Conservation (phyloP, 1,284 basidiomycete genomes). For the Erythrobasidium hasegawianum region DNA sequence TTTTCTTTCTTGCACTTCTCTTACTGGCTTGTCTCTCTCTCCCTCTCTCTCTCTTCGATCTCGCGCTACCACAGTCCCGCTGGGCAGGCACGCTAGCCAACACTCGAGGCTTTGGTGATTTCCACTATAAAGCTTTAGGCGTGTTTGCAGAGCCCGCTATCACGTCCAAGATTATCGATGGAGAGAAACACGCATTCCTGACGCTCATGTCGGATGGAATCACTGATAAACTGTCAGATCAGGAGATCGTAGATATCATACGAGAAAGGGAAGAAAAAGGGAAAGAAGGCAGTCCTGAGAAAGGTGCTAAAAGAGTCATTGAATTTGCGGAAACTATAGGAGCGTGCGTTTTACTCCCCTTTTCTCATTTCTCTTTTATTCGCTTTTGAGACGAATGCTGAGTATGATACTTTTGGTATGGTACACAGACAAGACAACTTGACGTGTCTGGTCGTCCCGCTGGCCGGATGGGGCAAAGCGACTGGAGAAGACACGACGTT, state of each 20-base stretch:
- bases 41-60: no score
- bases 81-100: constrained; percentile 97
- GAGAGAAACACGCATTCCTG: constrained; percentile 41
- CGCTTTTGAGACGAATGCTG: neutral
- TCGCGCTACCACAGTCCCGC: constrained; percentile 48
- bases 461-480: constrained; percentile 84
- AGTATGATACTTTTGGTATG: neutral
- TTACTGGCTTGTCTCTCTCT: neutral
- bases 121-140: constrained; percentile 81
- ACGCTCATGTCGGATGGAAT: constrained; percentile 65
- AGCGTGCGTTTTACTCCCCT: constrained; percentile 38
- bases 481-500: constrained; percentile 74
- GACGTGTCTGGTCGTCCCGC: constrained; percentile 85
- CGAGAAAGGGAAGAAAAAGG: constrained; percentile 52
- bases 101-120: constrained; percentile 88
- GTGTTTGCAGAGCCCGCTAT: constrained; percentile 95
- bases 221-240: constrained; percentile 82
- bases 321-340: constrained; percentile 84
- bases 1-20: neutral
- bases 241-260: constrained; percentile 88
- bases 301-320: constrained; percentile 77
- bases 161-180: neutral
- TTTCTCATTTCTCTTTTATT: neutral
- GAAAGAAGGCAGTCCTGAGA: constrained; percentile 48
- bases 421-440: constrained; percentile 76